phyloP scores from a whole-genome alignment of 441 rosid genomes.

The Lepidium campestre region DNA sequence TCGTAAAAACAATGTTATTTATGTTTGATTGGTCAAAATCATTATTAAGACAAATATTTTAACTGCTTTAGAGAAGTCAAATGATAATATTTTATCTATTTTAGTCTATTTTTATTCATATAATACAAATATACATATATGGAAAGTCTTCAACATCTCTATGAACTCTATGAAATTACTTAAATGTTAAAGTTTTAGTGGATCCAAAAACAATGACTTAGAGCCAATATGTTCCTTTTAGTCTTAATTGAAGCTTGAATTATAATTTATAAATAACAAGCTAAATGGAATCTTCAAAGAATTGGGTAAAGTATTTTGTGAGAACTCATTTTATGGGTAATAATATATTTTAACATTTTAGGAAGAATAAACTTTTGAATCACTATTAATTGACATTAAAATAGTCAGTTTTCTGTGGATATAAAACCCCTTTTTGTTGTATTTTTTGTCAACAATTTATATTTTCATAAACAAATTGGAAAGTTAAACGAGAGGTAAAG shows the following conservation, averaged over 20 bases:
- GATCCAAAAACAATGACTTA: constrained; percentile 7
- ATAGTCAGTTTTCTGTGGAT: neutral
- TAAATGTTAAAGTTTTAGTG: neutral
- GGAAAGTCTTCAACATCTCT: neutral
- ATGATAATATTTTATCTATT: neutral
- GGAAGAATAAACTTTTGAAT: neutral
- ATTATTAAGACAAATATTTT: constrained; percentile 12
- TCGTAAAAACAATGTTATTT: neutral
- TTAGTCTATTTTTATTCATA: neutral
- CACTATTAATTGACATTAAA: neutral
- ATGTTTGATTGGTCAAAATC: constrained; percentile 12
- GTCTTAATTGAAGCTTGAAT: neutral
- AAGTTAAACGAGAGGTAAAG: no score
- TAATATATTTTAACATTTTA: neutral
- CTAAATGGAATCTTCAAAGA: neutral
- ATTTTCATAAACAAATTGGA: no score
- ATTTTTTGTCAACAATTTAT: no score
- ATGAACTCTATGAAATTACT: neutral
- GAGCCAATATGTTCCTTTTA: neutral
- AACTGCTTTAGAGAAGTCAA: constrained; percentile 20
- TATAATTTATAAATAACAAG: neutral
- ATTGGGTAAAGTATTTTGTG: neutral
- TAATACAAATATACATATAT: neutral
- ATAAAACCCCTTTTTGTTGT: neutral
- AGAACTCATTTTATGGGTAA: neutral